Conservation (phyloP, 352 stramenopile genomes). For the Phytophthora lateralis region DNA sequence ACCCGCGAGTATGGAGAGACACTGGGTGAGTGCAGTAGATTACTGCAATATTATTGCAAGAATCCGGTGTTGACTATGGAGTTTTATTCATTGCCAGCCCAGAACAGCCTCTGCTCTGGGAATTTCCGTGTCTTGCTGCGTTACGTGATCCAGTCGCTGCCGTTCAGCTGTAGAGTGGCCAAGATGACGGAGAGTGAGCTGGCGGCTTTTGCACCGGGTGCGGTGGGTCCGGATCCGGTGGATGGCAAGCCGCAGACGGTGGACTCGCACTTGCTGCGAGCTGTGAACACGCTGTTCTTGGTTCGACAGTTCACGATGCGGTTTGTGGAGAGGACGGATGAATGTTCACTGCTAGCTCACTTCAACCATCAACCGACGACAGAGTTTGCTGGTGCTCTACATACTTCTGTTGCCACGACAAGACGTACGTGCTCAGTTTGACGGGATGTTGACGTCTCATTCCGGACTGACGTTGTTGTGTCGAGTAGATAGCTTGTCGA, state of each 20-base stretch:
- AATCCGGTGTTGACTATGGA: slow-evolving; percentile 4
- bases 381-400: slow-evolving; percentile 4
- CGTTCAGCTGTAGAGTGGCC: slow-evolving; percentile 60
- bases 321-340: slow-evolving; percentile 74
- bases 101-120: slow-evolving; percentile 70
- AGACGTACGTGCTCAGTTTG: slow-evolving; percentile 18
- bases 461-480: neutral
- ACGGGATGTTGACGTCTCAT: neutral
- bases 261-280: slow-evolving; percentile 51
- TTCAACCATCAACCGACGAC: slow-evolving; percentile 51
- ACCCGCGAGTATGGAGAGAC: slow-evolving; percentile 66
- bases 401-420: slow-evolving; percentile 2
- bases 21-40: slow-evolving; percentile 44
- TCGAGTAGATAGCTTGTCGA: slow-evolving; percentile 28
- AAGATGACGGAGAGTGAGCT: slow-evolving; percentile 60
- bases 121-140: slow-evolving; percentile 84
- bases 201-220: slow-evolving; percentile 37
- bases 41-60: slow-evolving; percentile 6
- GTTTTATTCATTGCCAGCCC: slow-evolving; percentile 33
- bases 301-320: slow-evolving; percentile 76
- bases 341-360: slow-evolving; percentile 62
- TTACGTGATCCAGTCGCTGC: slow-evolving; percentile 56
- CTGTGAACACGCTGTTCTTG: slow-evolving; percentile 77
- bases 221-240: slow-evolving; percentile 3
- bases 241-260: slow-evolving; percentile 47